Evolutionary conservation across 257 asterid species (phyloP), one percentile per base, ranked within the genome.

Genomic region (Solanum habrochaites): DNA sequence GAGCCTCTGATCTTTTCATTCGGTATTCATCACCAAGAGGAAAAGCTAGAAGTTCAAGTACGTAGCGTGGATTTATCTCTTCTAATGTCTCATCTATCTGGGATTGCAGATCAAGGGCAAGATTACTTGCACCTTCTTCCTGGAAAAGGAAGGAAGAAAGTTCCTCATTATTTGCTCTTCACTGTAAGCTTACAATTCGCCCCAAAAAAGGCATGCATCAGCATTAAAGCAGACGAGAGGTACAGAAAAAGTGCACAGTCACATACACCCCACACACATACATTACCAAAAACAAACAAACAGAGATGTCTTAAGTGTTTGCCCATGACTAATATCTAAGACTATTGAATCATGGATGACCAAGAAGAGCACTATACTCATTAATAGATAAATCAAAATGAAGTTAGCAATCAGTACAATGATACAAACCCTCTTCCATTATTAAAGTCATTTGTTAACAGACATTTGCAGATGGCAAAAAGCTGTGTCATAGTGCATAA

Each of bases 51-150:
- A 97, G 98, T 92, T 97, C 98, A 80, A 97, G 88, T 47, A 93
- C 96, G 32, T 96, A 96, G 25, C 95, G 93, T 15, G 99, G 98
- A 85, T 70, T 94, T 87, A 97, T 97, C 87, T 97, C 99, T 91
- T 96, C 99, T 37, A 97, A 89, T 21, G 99, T 97, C 83, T 96
- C 99, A 64, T 97, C 99, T 87, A 97, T 96, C 89, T 97, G 99
- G 35, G 99, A 94, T 90, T 95, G 99, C 88, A 97, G 91, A 86
- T 97, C 95, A 4, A 93, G 96, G 40, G 99, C 98, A 87, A 97
- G 99, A 90, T 90, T 93, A 90, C 94, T 97, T 84, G 99, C 98
- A 86, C 99, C 97, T 90, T 97, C 99, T 89, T 97, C 99, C 99
- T 97, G 92, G 43, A 20, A 49, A 80, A 81, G 31, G 43, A 82